A percentile compares a stretch with the other conserved stretches of the same genome.
Evolutionary conservation across 257 asterid species (phyloP).

Genomic region (Lavandula angustifolia): DNA sequence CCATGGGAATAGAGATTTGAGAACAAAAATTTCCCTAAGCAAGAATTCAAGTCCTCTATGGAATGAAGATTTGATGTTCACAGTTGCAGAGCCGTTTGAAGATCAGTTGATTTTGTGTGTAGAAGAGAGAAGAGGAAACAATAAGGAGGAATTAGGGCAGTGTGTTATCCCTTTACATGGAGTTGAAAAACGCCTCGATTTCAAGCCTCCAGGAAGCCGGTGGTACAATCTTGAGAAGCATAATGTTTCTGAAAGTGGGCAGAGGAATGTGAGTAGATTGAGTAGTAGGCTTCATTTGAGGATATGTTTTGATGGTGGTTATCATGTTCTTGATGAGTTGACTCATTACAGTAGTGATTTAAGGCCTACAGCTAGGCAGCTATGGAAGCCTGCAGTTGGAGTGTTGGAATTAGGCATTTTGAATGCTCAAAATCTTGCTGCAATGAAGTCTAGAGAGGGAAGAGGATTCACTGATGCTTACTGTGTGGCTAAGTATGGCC

Average conservation of each 20-base stretch:
- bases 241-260: constrained; percentile 45
- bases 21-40: constrained; percentile 55
- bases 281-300: constrained; percentile 74
- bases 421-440: constrained; percentile 68
- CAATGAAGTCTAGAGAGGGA: constrained; percentile 66
- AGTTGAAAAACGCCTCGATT: constrained; percentile 72
- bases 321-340: constrained; percentile 94
- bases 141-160: constrained; percentile 70
- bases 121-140: constrained; percentile 62
- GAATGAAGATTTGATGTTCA: constrained; percentile 93
- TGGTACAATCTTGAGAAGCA: constrained; percentile 86
- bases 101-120: constrained; percentile 65
- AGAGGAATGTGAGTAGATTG: constrained; percentile 39
- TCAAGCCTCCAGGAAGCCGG: constrained; percentile 51
- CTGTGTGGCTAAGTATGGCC: constrained; percentile 95
- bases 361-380: constrained; percentile 71
- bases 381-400: constrained; percentile 85
- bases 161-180: constrained; percentile 58
- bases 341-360: constrained; percentile 85
- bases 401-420: constrained; percentile 79
- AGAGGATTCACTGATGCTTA: constrained; percentile 75
- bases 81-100: constrained; percentile 83
- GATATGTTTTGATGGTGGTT: constrained; percentile 82
- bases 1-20: constrained; percentile 50
- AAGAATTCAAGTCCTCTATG: constrained; percentile 60